Evolutionary conservation across 2,329 filamentous ascomycete genomes (phyloP), one percentile per base, ranked within the genome.

Genomic region (Bipolaris oryzae): DNA sequence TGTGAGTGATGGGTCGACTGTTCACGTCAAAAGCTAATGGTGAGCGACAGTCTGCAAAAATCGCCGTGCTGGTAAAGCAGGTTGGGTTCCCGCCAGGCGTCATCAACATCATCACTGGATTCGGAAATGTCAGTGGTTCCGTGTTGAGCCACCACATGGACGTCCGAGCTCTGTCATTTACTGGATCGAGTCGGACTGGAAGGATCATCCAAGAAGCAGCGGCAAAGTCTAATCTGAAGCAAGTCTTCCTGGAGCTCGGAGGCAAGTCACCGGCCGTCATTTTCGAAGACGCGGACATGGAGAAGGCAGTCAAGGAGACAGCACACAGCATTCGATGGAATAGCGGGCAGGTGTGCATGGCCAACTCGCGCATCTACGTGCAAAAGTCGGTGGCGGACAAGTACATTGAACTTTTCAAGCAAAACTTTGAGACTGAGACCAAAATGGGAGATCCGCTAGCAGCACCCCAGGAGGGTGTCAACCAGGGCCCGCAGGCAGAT

Each of bases 221-320:
- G 48, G 90, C 88, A 38, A 91, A 89, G 3, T 90, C 89, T 64
- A 92, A 94, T 70, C 89, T 91, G 67, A 94, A 95, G 83, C 88
- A 90, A 68, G 90, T 93, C 18, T 90, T 92, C 79, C 90, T 91
- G 71, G 94, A 95, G 78, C 81, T 95, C 54, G 91, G 91, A 31
- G 91, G 91, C 66, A 95, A 95, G 83, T 94, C 94, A 80, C 91
- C 94, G 71, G 90, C 90, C 11, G 88, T 89, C 39, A 85, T 94
- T 20, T 85, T 94, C 68, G 90, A 94, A 73, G 91, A 91, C 47
- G 91, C 91, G 20, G 92, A 86, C 63, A 79, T 94, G 18, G 82
- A 93, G 23, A 89, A 92, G 68, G 90, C 91, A 38, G 85, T 90
- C 57, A 88, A 69, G 43, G 62, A 78, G 60, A 75, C 74, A 45